These are phyloP conservation scores for Fusarium cicatricum DNA, from an alignment of 2,329 filamentous ascomycete species.

Conservation along the genomic window DNA sequence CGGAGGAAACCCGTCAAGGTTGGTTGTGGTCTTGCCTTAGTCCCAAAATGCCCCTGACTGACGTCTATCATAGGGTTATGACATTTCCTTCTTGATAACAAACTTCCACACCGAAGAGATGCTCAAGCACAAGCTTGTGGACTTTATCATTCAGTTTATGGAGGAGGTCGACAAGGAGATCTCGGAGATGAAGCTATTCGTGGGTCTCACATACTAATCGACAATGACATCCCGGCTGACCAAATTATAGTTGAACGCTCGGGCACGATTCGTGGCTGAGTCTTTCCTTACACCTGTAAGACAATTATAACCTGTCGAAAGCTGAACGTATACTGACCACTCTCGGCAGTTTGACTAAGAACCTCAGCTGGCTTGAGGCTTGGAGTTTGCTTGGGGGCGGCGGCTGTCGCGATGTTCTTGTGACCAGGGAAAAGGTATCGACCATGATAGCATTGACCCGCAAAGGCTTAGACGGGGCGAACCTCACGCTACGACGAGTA, in stretches of 20 bases:
- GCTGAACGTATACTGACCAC: constrained; percentile 11
- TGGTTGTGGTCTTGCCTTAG: constrained; percentile 36
- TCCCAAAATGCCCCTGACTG: constrained; percentile 23
- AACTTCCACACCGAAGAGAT: constrained; percentile 99
- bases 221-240: constrained; percentile 22
- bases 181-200: constrained; percentile 99
- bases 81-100: constrained; percentile 98
- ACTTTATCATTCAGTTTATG: constrained; percentile 99
- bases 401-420: constrained; percentile 20
- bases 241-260: constrained; percentile 79
- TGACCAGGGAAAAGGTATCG: constrained; percentile 19
- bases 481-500: constrained; percentile 17
- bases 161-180: constrained; percentile 99
- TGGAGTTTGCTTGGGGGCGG: constrained; percentile 28
- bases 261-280: constrained; percentile 97
- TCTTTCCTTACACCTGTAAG: constrained; percentile 94
- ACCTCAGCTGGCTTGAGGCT: constrained; percentile 34
- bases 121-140: constrained; percentile 98
- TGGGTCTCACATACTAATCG: constrained; percentile 59
- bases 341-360: constrained; percentile 46
- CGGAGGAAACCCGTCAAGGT: constrained; percentile 95
- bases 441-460: constrained; percentile 22
- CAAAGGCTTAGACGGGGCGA: constrained; percentile 11
- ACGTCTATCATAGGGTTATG: constrained; percentile 75
- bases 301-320: not conserved